Conservation (phyloP, 306 rosid genomes). For the Vigna angularis region DNA sequence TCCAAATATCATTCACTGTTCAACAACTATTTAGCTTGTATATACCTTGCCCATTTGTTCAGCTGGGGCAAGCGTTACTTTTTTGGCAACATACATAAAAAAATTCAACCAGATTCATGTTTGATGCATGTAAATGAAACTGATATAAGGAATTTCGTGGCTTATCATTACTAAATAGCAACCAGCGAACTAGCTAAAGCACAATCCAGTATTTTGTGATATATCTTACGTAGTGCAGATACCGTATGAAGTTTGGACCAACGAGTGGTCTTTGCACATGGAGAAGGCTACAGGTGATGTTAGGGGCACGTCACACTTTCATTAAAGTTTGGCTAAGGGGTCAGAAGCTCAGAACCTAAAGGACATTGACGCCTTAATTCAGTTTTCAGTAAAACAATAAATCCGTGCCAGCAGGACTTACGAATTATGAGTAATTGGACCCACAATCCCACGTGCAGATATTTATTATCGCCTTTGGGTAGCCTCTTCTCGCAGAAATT, state of each 20-base stretch:
- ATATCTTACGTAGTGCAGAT: background rate
- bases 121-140: background rate
- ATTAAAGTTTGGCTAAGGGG: background rate
- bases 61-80: conserved; percentile 16
- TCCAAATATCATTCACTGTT: conserved; percentile 17
- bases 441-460: conserved; percentile 31
- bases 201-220: background rate
- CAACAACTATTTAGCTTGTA: conserved; percentile 44
- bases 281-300: conserved; percentile 22
- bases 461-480: background rate
- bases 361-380: conserved; percentile 15
- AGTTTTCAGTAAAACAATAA: conserved; percentile 20
- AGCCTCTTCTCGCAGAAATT: background rate
- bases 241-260: background rate
- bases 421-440: conserved; percentile 14
- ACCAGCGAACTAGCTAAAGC: background rate
- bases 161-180: background rate
- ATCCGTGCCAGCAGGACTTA: conserved; percentile 1
- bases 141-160: background rate
- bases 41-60: conserved; percentile 41
- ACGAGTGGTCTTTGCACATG: background rate
- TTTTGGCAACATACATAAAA: background rate
- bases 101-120: conserved; percentile 1
- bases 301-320: conserved; percentile 31
- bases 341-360: conserved; percentile 23